phyloP scores from a whole-genome alignment of 164 flowering plant species.

The Aristolochia fimbriata region DNA sequence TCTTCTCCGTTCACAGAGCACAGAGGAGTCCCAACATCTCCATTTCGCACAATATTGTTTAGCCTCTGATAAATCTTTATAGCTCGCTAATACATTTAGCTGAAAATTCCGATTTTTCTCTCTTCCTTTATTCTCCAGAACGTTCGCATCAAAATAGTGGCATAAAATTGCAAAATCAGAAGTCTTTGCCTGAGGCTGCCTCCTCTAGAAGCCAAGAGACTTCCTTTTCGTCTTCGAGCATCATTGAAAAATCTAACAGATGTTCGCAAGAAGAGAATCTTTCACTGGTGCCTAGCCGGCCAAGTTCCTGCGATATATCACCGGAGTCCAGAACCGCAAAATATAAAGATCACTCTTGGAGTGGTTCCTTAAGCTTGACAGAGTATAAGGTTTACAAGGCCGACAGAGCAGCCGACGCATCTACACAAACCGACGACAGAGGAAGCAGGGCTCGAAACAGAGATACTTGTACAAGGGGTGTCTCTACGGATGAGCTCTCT shows the following conservation, averaged over 20 bases:
- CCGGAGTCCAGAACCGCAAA: conserved; percentile 31
- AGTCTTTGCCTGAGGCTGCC: conserved; percentile 44
- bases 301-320: conserved; percentile 45
- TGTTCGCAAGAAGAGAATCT: conserved; percentile 54
- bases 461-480: conserved; percentile 77
- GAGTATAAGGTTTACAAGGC: conserved; percentile 59
- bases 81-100: background rate
- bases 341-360: conserved; percentile 39
- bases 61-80: no score
- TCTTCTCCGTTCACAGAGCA: no score
- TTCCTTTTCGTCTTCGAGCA: conserved; percentile 59
- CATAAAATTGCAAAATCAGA: conserved; percentile 32
- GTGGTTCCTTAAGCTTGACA: conserved; percentile 43
- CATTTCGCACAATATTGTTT: background rate
- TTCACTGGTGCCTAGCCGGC: conserved; percentile 39
- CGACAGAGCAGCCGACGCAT: conserved; percentile 64
- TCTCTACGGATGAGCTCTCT: conserved; percentile 57
- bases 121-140: conserved; percentile 18
- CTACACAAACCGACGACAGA: conserved; percentile 79
- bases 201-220: conserved; percentile 59
- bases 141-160: conserved; percentile 31
- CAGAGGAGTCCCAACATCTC: background rate
- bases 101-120: background rate
- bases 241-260: conserved; percentile 45
- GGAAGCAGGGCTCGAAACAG: conserved; percentile 16